A percentile compares a stretch with the other conserved stretches of the same genome.
Conservation (phyloP, 176 grass and related monocot genomes). For the Rhynchospora tenuis region DNA sequence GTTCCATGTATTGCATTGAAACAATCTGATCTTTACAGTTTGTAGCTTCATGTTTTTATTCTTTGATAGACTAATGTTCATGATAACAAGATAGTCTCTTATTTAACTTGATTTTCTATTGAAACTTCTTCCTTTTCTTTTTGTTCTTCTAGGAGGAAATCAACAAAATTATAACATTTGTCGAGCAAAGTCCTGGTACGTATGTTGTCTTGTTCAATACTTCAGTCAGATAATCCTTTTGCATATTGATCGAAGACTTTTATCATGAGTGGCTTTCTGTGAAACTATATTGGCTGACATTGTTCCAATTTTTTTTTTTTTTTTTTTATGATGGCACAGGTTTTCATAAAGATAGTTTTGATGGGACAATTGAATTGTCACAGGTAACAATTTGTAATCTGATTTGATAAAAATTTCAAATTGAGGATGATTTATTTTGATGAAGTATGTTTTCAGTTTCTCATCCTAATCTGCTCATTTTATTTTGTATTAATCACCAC, state of each 20-base stretch:
- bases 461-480: not conserved
- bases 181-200: conserved; percentile 72
- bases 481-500: not conserved
- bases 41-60: not conserved
- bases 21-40: not conserved
- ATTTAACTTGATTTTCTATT: not conserved
- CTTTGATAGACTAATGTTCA: not conserved
- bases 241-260: conserved; percentile 17
- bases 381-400: conserved; percentile 41
- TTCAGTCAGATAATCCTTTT: conserved; percentile 1
- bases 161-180: conserved; percentile 69
- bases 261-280: not conserved
- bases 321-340: conserved; percentile 15
- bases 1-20: not conserved
- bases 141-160: conserved; percentile 63
- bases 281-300: conserved; percentile 3
- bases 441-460: not conserved
- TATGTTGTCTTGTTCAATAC: conserved; percentile 24
- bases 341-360: conserved; percentile 35
- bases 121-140: conserved; percentile 19
- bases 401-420: conserved; percentile 13
- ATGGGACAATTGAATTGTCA: conserved; percentile 38
- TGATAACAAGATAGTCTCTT: not conserved
- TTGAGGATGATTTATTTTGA: conserved; percentile 6
- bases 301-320: conserved; percentile 26